These are phyloP conservation scores for Rhodotorula taiwanensis DNA, from an alignment of 768 basidiomycete genomes.

Conservation along the genomic window DNA sequence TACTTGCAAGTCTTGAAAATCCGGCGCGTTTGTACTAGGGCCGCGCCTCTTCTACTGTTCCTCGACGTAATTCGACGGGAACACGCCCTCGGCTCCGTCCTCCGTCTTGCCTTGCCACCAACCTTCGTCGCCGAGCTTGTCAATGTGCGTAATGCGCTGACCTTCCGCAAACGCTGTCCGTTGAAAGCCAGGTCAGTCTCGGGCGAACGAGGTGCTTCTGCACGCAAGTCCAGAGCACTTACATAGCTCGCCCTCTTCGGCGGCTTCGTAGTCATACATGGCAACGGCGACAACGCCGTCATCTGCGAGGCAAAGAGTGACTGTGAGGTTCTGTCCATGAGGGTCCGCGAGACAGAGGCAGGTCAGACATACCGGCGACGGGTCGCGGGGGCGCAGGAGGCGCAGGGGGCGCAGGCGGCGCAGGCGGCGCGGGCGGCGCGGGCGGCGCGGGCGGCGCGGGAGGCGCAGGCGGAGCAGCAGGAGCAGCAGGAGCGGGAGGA, in stretches of 20 bases:
- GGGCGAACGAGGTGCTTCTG: not conserved
- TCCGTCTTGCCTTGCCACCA: conserved; percentile 72
- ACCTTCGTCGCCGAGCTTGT: conserved; percentile 81
- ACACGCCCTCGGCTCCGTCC: conserved; percentile 66
- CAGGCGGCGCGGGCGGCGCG: conserved; percentile 47
- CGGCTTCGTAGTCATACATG: conserved; percentile 77
- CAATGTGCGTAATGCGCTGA: conserved; percentile 70
- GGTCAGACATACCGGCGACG: too few relatives aligned
- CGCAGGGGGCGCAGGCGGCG: conserved; percentile 48
- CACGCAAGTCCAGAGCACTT: not conserved
- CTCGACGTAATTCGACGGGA: conserved; percentile 56
- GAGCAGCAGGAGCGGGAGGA: conserved; percentile 25
- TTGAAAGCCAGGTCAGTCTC: not conserved
- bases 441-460: conserved; percentile 42
- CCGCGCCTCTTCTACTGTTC: conserved; percentile 45
- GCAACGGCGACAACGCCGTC: too few relatives aligned
- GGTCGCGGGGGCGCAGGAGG: conserved; percentile 48
- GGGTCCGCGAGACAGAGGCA: too few relatives aligned
- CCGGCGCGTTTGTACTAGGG: too few relatives aligned
- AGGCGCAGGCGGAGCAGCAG: conserved; percentile 39
- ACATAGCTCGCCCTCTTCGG: conserved; percentile 78
- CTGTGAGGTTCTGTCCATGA: too few relatives aligned
- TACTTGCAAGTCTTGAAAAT: too few relatives aligned
- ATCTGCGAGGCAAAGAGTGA: too few relatives aligned
- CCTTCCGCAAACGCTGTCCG: conserved; percentile 57